Evolutionary conservation across 1,284 basidiomycete genomes (phyloP).

Genomic region (Mycosarcoma mackinlayi): DNA sequence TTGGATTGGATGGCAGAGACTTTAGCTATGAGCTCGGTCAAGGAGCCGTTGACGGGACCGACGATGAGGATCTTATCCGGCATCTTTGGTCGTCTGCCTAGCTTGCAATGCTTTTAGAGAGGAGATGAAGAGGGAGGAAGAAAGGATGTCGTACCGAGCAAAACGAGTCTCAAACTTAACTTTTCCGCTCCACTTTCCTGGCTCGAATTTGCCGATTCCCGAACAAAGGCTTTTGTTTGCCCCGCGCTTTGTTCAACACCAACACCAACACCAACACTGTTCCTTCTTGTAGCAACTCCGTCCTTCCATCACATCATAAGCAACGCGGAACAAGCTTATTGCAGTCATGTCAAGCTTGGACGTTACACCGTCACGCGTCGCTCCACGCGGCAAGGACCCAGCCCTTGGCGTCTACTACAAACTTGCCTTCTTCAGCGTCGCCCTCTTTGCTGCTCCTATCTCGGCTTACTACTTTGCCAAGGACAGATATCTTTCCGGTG

Average conservation of each 20-base stretch:
- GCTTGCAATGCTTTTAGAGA: neutral
- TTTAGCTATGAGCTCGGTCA: conserved; percentile 81
- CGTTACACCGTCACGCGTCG: conserved; percentile 52
- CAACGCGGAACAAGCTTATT: no score
- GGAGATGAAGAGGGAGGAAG: conserved; percentile 5
- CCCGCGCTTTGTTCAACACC: neutral
- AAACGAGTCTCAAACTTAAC: neutral
- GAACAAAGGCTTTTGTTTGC: neutral
- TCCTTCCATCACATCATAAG: no score
- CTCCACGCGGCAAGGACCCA: conserved; percentile 52
- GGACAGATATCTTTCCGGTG: conserved; percentile 56
- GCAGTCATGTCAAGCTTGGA: conserved; percentile 38
- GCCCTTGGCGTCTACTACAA: conserved; percentile 63
- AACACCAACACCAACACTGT: neutral
- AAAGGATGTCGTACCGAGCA: neutral
- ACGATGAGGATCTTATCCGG: conserved; percentile 78
- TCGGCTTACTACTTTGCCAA: conserved; percentile 60
- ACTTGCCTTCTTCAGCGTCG: conserved; percentile 60
- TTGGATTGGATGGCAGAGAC: conserved; percentile 87
- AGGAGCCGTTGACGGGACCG: conserved; percentile 82
- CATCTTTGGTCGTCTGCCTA: conserved; percentile 1
- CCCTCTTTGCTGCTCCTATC: conserved; percentile 62
- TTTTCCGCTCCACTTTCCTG: conserved; percentile 17
- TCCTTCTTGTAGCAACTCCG: no score
- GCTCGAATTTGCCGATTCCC: conserved; percentile 27